A percentile compares a stretch with the other conserved stretches of the same genome.
These are phyloP conservation scores for Peronospora tabacina DNA, from an alignment of 352 stramenopile species.

Conservation along the genomic window DNA sequence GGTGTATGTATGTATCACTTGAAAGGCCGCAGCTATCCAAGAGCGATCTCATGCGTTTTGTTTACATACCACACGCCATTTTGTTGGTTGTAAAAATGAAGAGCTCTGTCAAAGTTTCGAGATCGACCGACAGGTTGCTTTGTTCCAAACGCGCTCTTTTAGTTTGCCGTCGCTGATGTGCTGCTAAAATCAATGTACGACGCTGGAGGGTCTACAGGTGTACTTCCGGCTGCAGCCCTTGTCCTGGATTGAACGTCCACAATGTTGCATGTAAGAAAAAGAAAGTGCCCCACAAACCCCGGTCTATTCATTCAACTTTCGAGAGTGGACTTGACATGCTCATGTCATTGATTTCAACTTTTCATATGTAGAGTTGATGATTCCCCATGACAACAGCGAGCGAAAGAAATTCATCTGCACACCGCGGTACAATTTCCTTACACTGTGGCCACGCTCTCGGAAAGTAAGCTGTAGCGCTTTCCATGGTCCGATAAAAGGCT, in stretches of 20 bases:
- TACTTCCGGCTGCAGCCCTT: not conserved
- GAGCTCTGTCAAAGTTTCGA: too few species aligned
- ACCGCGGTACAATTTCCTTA: conserved; percentile 69
- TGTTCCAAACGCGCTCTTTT: too few species aligned
- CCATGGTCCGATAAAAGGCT: conserved; percentile 46
- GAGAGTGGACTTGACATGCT: conserved; percentile 1
- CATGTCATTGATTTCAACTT: conserved; percentile 73
- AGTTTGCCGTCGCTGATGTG: conserved; percentile 10
- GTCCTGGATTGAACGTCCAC: not conserved
- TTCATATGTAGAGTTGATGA: conserved; percentile 88
- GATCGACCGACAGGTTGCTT: too few species aligned
- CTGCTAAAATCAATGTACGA: too few species aligned
- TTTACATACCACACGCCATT: too few species aligned
- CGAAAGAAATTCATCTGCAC: conserved; percentile 87
- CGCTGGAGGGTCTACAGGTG: too few species aligned
- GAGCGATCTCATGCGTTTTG: too few species aligned
- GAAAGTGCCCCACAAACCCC: conserved; percentile 5
- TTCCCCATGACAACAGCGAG: conserved; percentile 83
- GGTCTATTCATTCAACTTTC: conserved; percentile 6
- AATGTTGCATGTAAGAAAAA: not conserved
- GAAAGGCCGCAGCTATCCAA: too few species aligned
- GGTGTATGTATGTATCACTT: too few species aligned
- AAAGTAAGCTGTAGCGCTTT: conserved; percentile 66
- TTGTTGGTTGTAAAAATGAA: too few species aligned
- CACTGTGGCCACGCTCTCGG: conserved; percentile 50